Base-by-base conservation (phyloP, 2,329 filamentous ascomycete species). In the Penicillium capsulatum region DNA sequence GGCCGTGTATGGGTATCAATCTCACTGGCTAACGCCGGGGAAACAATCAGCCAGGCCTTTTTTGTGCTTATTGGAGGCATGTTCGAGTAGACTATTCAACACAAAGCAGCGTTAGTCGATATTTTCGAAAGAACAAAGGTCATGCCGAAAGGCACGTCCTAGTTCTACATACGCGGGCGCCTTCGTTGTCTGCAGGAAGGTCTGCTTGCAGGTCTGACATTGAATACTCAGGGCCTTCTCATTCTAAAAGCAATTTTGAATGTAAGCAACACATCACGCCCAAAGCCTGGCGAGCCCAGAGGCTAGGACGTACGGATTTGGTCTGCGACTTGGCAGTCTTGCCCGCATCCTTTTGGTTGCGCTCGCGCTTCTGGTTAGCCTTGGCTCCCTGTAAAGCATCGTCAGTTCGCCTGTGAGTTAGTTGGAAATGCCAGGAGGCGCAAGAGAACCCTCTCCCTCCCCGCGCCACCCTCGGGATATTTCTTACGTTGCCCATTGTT, bases 171-270 rank as follows among this genome's bases (percentile, higher is more conserved):
- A 55, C 52, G 83, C 80, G 57, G 82, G 82, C 46, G 76, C 79
- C 60, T 83, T 83, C 45, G 82, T 83, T 24, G 85, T 90, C 72
- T 83, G 83, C 54, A 89, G 76, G 71, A 90, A 89, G 19, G 83
- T 85, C 54, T 83, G 77, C 68, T 81, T 84, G 83, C 85, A 90
- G 58, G 80, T 73, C 52, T 77, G 70, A 75, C 85, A 90, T 66
- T 86, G 82, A 66, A 89, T 86, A 59, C 77, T 81, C 72, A 81
- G 84, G 44, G 85, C 84, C 53, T 81, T 73, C 54, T 77, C 73
- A 70, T 89, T 89, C 82, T 86, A 51, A 36, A 44, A 16, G 24
- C n/a, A 17, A 26, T 34, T 14, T n/a, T 11, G 11, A 31, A 26
- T 31, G 38, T 40, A 14, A 50, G 45, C 16, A 28, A 41, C 7